A percentile compares a stretch with the other conserved stretches of the same genome.
Conservation (phyloP, 768 basidiomycete genomes). For the Myochromella boudieri region DNA sequence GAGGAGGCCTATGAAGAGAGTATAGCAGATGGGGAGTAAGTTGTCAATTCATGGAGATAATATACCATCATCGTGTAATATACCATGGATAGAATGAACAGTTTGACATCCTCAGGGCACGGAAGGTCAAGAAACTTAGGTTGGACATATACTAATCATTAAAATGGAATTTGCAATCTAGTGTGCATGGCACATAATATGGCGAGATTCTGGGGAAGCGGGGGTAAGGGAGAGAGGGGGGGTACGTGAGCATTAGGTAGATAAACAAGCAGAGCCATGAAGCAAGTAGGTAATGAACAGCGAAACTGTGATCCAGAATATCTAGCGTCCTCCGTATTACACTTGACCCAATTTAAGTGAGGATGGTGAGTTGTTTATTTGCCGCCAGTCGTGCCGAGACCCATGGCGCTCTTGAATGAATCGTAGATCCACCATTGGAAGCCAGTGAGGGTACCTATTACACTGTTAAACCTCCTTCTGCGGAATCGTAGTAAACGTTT, state of each 20-base stretch:
- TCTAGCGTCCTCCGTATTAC: background rate
- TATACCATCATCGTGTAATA: too few species aligned
- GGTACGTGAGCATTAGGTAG: background rate
- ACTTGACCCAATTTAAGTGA: background rate
- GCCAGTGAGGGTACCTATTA: constrained; percentile 50
- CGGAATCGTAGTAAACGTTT: constrained; percentile 23
- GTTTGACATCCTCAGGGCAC: too few species aligned
- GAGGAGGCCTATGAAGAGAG: too few species aligned
- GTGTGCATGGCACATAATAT: background rate
- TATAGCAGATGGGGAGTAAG: too few species aligned
- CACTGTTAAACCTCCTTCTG: background rate
- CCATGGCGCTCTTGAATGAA: constrained; percentile 80
- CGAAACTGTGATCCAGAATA: background rate
- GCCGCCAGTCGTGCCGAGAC: constrained; percentile 86
- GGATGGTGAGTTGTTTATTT: constrained; percentile 51
- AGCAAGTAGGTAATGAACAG: background rate
- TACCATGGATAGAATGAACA: too few species aligned
- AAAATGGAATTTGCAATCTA: too few species aligned
- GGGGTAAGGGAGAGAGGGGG: background rate
- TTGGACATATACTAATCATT: too few species aligned
- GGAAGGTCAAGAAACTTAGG: too few species aligned
- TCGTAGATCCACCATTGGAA: constrained; percentile 98
- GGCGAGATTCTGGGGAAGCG: too few species aligned
- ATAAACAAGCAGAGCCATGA: background rate
- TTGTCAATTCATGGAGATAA: too few species aligned